Conservation (phyloP, 23 red algal genomes). For the Gracilariopsis chorda region DNA sequence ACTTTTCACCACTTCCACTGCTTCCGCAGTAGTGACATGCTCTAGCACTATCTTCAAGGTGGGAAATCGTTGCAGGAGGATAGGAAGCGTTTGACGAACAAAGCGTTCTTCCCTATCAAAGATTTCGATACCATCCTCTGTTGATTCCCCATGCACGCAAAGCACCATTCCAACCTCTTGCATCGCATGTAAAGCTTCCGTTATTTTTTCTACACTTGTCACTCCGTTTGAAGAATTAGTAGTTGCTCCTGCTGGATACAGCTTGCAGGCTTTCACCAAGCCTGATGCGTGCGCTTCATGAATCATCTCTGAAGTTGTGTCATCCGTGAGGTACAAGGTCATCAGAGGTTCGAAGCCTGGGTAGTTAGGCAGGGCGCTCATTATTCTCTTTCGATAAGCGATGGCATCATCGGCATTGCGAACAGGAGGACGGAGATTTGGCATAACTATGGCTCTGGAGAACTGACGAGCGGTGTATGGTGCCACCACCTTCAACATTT, state of each 20-base stretch:
- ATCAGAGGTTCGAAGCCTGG: slow-evolving; percentile 63
- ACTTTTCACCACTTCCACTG: slow-evolving; percentile 47
- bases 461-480: slow-evolving; percentile 71
- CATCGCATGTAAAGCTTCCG: slow-evolving; percentile 70
- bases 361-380: slow-evolving; percentile 22
- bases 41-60: slow-evolving; percentile 90
- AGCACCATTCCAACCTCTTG: slow-evolving; percentile 72
- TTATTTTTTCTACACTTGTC: slow-evolving; percentile 55
- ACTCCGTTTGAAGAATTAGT: slow-evolving; percentile 93
- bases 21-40: slow-evolving; percentile 84
- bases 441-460: slow-evolving; percentile 85
- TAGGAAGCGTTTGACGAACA: slow-evolving; percentile 46
- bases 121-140: slow-evolving; percentile 56
- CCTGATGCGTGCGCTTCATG: slow-evolving; percentile 48
- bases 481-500: slow-evolving; percentile 68
- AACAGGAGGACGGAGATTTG: slow-evolving; percentile 88
- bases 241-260: slow-evolving; percentile 95
- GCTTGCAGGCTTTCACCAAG: slow-evolving; percentile 85
- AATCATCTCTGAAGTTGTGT: slow-evolving; percentile 72
- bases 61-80: slow-evolving; percentile 52
- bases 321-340: slow-evolving; percentile 91
- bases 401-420: slow-evolving; percentile 54
- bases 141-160: slow-evolving; percentile 94
- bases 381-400: slow-evolving; percentile 72
- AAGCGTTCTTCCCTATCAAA: slow-evolving; percentile 91